These are phyloP conservation scores for Corrigiola litoralis DNA, from an alignment of 179 eudicot genomes.

Conservation along the genomic window DNA sequence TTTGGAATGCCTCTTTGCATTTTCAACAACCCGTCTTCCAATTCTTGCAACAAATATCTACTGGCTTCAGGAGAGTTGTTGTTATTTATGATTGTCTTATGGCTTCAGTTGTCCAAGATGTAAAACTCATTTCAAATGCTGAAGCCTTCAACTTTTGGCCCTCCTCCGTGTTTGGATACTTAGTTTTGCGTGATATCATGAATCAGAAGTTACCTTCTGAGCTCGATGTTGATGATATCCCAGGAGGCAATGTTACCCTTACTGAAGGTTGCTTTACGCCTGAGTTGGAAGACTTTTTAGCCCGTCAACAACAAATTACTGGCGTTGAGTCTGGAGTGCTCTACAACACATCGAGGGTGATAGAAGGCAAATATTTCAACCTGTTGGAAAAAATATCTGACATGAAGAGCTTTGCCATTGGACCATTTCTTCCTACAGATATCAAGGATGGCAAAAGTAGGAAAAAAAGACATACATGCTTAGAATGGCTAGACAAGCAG, in stretches of 20 bases:
- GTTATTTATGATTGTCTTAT: constrained; percentile 46
- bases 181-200: constrained; percentile 7
- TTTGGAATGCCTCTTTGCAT: constrained; percentile 30
- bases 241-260: constrained; percentile 14
- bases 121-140: constrained; percentile 26
- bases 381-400: constrained; percentile 18
- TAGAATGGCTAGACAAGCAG: constrained; percentile 41
- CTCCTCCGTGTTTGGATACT: constrained; percentile 29
- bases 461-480: constrained; percentile 21
- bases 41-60: constrained; percentile 15
- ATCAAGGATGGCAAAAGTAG: neutral
- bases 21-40: constrained; percentile 37
- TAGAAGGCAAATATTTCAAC: constrained; percentile 37
- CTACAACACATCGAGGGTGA: constrained; percentile 29
- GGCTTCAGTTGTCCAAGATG: constrained; percentile 54
- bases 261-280: constrained; percentile 27
- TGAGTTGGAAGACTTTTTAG: constrained; percentile 24
- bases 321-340: constrained; percentile 27
- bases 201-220: constrained; percentile 21
- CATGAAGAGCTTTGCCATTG: constrained; percentile 32
- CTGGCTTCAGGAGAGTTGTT: constrained; percentile 22
- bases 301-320: constrained; percentile 5
- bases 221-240: constrained; percentile 8
- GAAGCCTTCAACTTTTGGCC: constrained; percentile 41
- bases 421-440: constrained; percentile 26